Base-by-base conservation (phyloP, 1,284 basidiomycete species). In the Apiotrichum gamsii region DNA sequence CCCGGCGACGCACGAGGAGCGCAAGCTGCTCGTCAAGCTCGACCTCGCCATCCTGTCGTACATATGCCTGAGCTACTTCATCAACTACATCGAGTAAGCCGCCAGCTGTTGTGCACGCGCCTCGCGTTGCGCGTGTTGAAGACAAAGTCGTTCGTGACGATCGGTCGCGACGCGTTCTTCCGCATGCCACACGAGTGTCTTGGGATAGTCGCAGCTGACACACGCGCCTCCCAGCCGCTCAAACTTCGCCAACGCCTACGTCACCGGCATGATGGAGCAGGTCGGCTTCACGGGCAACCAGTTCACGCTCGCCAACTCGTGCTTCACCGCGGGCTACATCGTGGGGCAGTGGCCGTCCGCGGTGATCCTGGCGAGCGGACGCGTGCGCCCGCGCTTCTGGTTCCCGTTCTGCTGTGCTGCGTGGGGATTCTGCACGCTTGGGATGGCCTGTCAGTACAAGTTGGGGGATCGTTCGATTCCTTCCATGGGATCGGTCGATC, bases 301-400 rank as follows among this genome's bases (percentile, higher is more conserved):
- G 34, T 65, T 52, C 41, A 65, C 59, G 4, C 60, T 61, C n/a
- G 58, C 57, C 23, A 41, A 41, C 20, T 57, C 56, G 1, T 55
- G 59, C 34, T 69, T 67, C 48, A 67, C 64, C 0, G 64, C 61
- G 5, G 65, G 65, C 13, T 68, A 67, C 31, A 43, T 65, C 13
- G 48, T 69, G 6, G 66, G 66, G 2, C 61, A 67, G 47, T 57
- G 52, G 52, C 62, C 63, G 1, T 56, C 53, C 5, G 64, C 62
- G 1, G 32, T 69, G 35, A 58, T 69, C 36, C 50, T 69, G 3
- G 62, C 65, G 1, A 65, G 63, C 0, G 61, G 61, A 0, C 48
- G 66, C 1, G 56, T 69, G 25, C 56, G 59, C 4, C 61, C 66
- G 5, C 44, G 64, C 11, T 43, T 67, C 45, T 65, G 60, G 62